phyloP scores from a whole-genome alignment of 1,284 basidiomycete genomes.

The Cerioporus squamosus region DNA sequence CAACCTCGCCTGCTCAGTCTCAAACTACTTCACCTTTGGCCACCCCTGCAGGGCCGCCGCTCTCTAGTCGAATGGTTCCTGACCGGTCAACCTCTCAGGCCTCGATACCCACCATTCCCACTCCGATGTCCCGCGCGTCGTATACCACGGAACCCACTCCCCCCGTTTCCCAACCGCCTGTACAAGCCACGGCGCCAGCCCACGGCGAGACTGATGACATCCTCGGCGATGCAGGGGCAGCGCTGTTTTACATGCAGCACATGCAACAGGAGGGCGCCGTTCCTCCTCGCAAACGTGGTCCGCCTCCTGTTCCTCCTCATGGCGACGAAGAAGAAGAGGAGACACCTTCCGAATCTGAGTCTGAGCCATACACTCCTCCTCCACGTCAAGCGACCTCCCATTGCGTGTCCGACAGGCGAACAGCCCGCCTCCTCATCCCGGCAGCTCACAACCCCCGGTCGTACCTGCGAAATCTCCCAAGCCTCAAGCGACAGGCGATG shows the following conservation, averaged over 20 bases:
- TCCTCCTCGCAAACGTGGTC: conserved; percentile 23
- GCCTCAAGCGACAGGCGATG: conserved; percentile 7
- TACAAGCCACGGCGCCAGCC: conserved; percentile 1
- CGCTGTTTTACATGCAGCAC: conserved; percentile 72
- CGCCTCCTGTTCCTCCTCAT: conserved; percentile 19
- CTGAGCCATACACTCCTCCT: conserved; percentile 30
- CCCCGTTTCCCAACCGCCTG: conserved; percentile 6
- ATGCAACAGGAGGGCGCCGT: conserved; percentile 38
- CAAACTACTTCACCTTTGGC: neutral
- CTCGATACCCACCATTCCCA: conserved; percentile 21
- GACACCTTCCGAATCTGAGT: conserved; percentile 27
- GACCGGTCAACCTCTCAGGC: conserved; percentile 20
- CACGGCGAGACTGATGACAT: conserved; percentile 35
- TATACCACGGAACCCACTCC: neutral
- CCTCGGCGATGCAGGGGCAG: conserved; percentile 60
- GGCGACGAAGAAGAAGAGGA: conserved; percentile 30
- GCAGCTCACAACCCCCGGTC: conserved; percentile 15
- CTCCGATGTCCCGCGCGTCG: conserved; percentile 12
- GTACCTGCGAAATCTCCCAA: conserved; percentile 17
- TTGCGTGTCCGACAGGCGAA: conserved; percentile 27
- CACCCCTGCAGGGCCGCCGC: conserved; percentile 3
- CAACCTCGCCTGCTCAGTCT: conserved; percentile 12
- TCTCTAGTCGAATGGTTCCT: conserved; percentile 18
- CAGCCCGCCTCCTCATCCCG: conserved; percentile 20
- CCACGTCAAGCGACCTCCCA: conserved; percentile 24